phyloP scores from a whole-genome alignment of 176 grass and related monocot species.

The Aegilops tauschii region DNA sequence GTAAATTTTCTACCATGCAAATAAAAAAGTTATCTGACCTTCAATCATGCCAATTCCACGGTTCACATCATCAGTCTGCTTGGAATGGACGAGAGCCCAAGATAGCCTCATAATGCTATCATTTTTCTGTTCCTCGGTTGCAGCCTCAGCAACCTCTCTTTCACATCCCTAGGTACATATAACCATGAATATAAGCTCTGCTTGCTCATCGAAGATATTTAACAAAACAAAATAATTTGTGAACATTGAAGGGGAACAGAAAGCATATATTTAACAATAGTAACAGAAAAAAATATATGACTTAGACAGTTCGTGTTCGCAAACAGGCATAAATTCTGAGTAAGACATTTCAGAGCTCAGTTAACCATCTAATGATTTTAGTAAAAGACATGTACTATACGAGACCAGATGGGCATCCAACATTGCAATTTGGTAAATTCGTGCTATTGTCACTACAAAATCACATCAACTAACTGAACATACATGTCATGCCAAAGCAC shows the following conservation, averaged over 20 bases:
- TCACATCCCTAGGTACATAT: conserved; percentile 58
- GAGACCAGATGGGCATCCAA: too few species aligned
- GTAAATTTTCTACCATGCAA: background rate
- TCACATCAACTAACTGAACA: too few species aligned
- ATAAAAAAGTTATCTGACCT: conserved; percentile 41
- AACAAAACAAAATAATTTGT: background rate
- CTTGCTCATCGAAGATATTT: background rate
- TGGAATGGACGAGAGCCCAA: conserved; percentile 96
- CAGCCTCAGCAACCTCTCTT: conserved; percentile 58
- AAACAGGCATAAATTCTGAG: too few species aligned
- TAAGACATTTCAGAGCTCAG: too few species aligned
- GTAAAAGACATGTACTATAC: too few species aligned
- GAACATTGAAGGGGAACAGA: background rate
- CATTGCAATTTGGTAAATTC: too few species aligned
- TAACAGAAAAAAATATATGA: background rate
- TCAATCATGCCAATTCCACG: conserved; percentile 95
- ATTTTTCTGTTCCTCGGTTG: conserved; percentile 57
- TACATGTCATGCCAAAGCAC: too few species aligned
- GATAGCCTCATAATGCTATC: conserved; percentile 92
- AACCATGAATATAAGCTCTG: background rate
- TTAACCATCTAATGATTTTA: too few species aligned
- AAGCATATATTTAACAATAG: background rate
- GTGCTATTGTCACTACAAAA: too few species aligned
- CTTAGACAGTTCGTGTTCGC: background rate
- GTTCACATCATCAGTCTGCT: conserved; percentile 73